Evolutionary conservation across 345 rosid genomes (phyloP).

Genomic region (Arabis alpina): DNA sequence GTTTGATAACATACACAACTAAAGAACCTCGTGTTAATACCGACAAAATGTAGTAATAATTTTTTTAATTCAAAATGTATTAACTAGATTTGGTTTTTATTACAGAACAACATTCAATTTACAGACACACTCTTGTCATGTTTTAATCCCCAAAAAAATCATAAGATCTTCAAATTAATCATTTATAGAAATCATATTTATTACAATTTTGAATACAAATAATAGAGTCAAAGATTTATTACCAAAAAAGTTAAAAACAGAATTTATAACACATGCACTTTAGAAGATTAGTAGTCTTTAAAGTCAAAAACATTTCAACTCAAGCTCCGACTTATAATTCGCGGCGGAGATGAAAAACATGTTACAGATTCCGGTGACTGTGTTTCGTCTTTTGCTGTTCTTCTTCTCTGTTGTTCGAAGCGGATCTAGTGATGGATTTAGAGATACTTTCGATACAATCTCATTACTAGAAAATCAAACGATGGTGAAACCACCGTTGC

Average conservation of each 20-base stretch:
- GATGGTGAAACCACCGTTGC: conserved; percentile 32
- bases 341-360: conserved; percentile 14
- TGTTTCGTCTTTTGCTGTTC: conserved; percentile 25
- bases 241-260: conserved; percentile 8
- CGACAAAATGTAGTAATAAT: conserved; percentile 16
- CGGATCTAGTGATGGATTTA: conserved; percentile 50
- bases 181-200: not conserved
- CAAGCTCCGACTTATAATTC: not conserved
- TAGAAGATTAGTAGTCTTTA: not conserved
- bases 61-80: not conserved
- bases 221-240: conserved; percentile 11
- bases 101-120: conserved; percentile 34
- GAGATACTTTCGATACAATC: conserved; percentile 40
- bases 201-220: not conserved
- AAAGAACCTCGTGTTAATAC: not conserved
- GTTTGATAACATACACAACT: too few species aligned
- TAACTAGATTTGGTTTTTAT: not conserved
- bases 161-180: not conserved
- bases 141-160: not conserved
- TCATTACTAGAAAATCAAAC: conserved; percentile 41
- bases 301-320: not conserved
- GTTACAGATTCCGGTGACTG: not conserved
- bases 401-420: conserved; percentile 29
- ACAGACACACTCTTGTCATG: conserved; percentile 17
- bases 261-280: not conserved